These are phyloP conservation scores for Trichoderma erinaceum DNA, from an alignment of 495 filamentous ascomycete species.

Conservation along the genomic window DNA sequence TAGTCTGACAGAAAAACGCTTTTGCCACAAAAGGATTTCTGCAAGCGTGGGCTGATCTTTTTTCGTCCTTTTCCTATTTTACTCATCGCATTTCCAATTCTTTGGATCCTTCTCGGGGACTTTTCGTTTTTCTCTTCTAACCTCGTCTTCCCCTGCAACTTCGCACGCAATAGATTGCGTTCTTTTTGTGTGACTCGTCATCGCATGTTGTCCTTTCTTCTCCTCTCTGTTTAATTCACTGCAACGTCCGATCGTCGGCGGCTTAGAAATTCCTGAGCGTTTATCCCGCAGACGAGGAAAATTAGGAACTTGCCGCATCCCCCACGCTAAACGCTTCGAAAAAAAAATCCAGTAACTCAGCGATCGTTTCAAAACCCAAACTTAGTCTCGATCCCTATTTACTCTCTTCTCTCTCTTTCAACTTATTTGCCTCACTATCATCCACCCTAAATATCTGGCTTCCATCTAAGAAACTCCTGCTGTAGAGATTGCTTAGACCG, in stretches of 20 bases:
- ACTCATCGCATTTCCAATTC: background rate
- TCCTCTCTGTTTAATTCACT: background rate
- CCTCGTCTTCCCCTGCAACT: background rate
- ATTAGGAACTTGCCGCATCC: background rate
- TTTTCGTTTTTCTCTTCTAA: background rate
- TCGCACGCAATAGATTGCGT: background rate
- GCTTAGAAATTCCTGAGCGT: background rate
- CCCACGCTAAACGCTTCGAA: constrained; percentile 3
- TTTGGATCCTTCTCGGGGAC: background rate
- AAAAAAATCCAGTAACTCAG: constrained; percentile 4
- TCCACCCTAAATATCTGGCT: background rate
- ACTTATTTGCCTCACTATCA: background rate
- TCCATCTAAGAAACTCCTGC: background rate
- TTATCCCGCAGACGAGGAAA: background rate
- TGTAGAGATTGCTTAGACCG: background rate
- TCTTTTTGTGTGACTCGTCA: constrained; percentile 5
- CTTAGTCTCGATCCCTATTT: background rate
- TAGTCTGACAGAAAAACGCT: background rate
- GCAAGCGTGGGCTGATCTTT: background rate
- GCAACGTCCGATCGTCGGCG: background rate
- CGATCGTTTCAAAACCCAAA: constrained; percentile 1
- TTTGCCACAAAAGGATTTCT: background rate
- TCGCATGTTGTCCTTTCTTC: background rate
- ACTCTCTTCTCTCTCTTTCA: background rate
- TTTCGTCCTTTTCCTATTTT: background rate